A percentile compares a stretch with the other conserved stretches of the same genome.
Evolutionary conservation across 23 red algal species (phyloP).

Genomic region (Gracilaria gracilis): DNA sequence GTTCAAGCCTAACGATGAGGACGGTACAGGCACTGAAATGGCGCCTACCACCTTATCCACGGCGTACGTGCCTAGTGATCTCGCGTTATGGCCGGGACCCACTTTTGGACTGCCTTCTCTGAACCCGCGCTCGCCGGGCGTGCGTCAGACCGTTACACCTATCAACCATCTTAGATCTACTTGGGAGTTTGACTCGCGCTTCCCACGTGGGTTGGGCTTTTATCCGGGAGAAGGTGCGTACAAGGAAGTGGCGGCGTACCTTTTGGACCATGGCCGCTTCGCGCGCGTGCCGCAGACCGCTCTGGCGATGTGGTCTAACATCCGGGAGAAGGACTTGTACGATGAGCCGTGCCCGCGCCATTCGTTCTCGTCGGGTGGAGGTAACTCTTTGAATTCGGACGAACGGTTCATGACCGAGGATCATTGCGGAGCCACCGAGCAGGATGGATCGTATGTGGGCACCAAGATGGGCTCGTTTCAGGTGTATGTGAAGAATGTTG

Average conservation of each 20-base stretch:
- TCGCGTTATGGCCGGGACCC: constrained; percentile 42
- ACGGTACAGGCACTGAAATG: constrained; percentile 70
- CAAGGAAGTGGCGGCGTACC: constrained; percentile 93
- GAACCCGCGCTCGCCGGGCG: constrained; percentile 8
- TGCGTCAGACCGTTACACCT: constrained; percentile 10
- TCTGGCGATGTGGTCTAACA: constrained; percentile 69
- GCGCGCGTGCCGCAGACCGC: constrained; percentile 97
- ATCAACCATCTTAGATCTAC: constrained; percentile 32
- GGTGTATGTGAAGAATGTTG: constrained; percentile 88
- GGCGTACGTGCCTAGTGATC: neutral
- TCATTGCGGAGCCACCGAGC: neutral
- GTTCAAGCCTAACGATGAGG: constrained; percentile 92
- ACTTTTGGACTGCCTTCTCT: constrained; percentile 32
- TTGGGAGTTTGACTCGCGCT: constrained; percentile 26
- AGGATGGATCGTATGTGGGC: constrained; percentile 4
- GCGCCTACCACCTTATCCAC: constrained; percentile 10
- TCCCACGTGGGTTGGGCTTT: too few relatives aligned
- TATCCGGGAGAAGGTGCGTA: constrained; percentile 83
- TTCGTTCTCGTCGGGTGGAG: constrained; percentile 24
- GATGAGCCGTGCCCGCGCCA: neutral
- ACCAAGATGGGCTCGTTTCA: constrained; percentile 96
- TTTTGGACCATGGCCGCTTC: constrained; percentile 98
- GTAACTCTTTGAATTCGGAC: neutral
- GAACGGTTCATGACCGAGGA: neutral
- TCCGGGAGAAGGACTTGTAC: constrained; percentile 27